Evolutionary conservation across 2,329 filamentous ascomycete species (phyloP).

Genomic region (Cordyceps cateniannulata): DNA sequence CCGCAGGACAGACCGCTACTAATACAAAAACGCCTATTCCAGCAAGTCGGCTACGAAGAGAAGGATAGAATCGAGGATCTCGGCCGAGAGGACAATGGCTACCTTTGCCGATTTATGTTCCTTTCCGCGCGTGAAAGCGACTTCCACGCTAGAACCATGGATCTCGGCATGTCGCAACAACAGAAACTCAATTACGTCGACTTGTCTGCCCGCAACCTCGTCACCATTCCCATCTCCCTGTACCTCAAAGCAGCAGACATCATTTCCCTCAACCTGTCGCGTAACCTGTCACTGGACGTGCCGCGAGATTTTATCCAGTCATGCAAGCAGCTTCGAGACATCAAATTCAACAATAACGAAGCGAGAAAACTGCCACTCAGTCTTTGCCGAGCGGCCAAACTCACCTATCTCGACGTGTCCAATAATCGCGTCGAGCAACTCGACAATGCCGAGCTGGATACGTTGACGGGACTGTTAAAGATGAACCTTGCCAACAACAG

Average conservation of each 20-base stretch:
- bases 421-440: slow-evolving; percentile 89
- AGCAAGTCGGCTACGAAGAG: slow-evolving; percentile 86
- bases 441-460: slow-evolving; percentile 75
- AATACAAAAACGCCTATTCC: slow-evolving; percentile 84
- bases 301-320: slow-evolving; percentile 95
- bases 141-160: slow-evolving; percentile 60
- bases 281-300: slow-evolving; percentile 85
- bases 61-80: slow-evolving; percentile 86
- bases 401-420: slow-evolving; percentile 89
- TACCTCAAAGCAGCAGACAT: slow-evolving; percentile 91
- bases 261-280: slow-evolving; percentile 86
- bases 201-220: slow-evolving; percentile 78
- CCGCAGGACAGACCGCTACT: slow-evolving; percentile 75
- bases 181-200: slow-evolving; percentile 95
- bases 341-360: slow-evolving; percentile 94
- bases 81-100: slow-evolving; percentile 94
- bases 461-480: slow-evolving; percentile 70
- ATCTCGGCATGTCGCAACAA: slow-evolving; percentile 73
- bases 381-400: slow-evolving; percentile 68
- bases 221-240: slow-evolving; percentile 89
- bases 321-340: slow-evolving; percentile 84
- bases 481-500: slow-evolving; percentile 93
- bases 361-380: slow-evolving; percentile 79
- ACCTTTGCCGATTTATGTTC: slow-evolving; percentile 93
- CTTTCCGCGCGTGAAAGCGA: slow-evolving; percentile 83